Conservation (phyloP, 257 asterid genomes). For the Cynanchum wilfordii region DNA sequence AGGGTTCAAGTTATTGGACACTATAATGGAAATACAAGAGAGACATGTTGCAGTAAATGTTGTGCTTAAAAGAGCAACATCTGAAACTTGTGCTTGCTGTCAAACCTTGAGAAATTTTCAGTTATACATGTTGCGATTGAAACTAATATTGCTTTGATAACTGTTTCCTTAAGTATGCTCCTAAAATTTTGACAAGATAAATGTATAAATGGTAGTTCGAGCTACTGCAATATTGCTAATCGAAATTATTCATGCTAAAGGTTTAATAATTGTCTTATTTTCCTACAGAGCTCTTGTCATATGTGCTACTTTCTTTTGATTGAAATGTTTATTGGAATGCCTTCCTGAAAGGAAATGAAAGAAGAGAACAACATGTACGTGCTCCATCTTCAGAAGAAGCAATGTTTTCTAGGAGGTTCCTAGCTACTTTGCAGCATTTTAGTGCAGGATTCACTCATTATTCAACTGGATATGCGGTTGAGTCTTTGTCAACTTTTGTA, state of each 20-base stretch:
- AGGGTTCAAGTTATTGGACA: conserved; percentile 17
- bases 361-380: neutral
- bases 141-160: no score
- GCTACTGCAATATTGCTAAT: no score
- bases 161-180: no score
- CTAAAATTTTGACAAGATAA: no score
- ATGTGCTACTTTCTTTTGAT: neutral
- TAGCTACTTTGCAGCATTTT: neutral
- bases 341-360: neutral
- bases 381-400: neutral
- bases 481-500: neutral
- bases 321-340: neutral
- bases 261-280: neutral
- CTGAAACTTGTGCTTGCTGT: no score
- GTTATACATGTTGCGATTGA: no score
- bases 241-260: no score
- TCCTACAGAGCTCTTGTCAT: neutral
- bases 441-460: neutral
- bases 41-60: conserved; percentile 15
- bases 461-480: neutral
- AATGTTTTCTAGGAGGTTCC: conserved; percentile 1
- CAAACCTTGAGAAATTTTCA: no score
- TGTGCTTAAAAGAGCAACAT: no score
- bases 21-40: conserved; percentile 18
- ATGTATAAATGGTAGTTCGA: no score